Conservation (phyloP, 441 rosid genomes). For the Codiaeum variegatum region DNA sequence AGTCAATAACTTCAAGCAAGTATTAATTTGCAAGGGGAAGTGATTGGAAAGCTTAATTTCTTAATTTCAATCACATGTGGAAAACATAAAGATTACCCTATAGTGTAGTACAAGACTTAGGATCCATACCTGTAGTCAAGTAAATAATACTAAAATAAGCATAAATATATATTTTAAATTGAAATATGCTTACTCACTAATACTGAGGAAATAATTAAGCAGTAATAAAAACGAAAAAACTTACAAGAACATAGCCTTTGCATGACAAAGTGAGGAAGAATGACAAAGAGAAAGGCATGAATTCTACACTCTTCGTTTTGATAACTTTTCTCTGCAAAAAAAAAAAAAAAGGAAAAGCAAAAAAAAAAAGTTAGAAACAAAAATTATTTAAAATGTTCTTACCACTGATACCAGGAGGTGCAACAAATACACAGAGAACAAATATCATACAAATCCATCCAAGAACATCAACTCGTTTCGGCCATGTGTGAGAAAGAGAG, state of each 20-base stretch:
- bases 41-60: not conserved
- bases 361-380: not conserved
- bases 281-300: slow-evolving; percentile 73
- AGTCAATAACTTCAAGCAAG: no score
- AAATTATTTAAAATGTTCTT: not conserved
- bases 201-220: no score
- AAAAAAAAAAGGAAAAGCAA: not conserved
- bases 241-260: no score
- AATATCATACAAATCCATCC: slow-evolving; percentile 74
- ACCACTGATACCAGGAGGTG: slow-evolving; percentile 73
- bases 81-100: no score
- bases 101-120: no score
- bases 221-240: no score
- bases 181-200: no score
- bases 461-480: slow-evolving; percentile 45
- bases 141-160: no score
- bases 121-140: no score
- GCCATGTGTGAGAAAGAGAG: slow-evolving; percentile 38
- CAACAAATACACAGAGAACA: slow-evolving; percentile 56
- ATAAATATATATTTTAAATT: no score
- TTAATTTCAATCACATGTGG: not conserved
- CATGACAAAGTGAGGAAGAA: slow-evolving; percentile 70
- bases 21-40: not conserved
- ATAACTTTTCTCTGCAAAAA: slow-evolving; percentile 64
- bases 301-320: slow-evolving; percentile 77